Percentiles rank a stretch among this genome's conserved stretches.
Conservation (phyloP, 202 grass and related monocot species). For the Eragrostis tef region DNA sequence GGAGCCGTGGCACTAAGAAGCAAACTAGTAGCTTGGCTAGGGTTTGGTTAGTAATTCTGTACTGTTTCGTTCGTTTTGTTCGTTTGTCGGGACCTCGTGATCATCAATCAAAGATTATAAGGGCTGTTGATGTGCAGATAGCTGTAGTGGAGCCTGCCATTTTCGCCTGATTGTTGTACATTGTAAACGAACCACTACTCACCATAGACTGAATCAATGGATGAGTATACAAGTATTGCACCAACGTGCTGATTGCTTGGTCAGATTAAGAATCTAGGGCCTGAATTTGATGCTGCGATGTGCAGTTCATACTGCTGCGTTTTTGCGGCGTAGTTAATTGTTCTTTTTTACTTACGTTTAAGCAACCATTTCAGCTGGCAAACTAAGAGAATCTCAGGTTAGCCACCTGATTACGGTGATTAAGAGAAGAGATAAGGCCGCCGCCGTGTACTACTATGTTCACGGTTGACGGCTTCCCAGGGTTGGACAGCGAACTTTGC, state of each 20-base stretch:
- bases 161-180: constrained; percentile 49
- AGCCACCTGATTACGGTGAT: no score
- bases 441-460: no score
- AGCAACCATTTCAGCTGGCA: no score
- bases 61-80: constrained; percentile 42
- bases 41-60: constrained; percentile 37
- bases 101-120: constrained; percentile 4
- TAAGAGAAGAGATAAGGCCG: no score
- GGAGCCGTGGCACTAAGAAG: constrained; percentile 31
- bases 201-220: constrained; percentile 24
- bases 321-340: background rate
- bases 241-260: background rate
- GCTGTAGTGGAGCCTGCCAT: constrained; percentile 55
- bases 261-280: background rate
- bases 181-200: constrained; percentile 47
- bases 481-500: no score
- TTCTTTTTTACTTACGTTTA: background rate
- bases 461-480: no score
- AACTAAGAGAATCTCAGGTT: no score
- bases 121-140: constrained; percentile 42
- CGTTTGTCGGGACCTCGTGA: constrained; percentile 17
- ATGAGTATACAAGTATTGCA: constrained; percentile 25
- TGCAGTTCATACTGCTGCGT: background rate
- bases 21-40: constrained; percentile 50
- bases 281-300: background rate